Evolutionary conservation across 352 stramenopile genomes (phyloP).

Genomic region (Saprolegnia parasitica): DNA sequence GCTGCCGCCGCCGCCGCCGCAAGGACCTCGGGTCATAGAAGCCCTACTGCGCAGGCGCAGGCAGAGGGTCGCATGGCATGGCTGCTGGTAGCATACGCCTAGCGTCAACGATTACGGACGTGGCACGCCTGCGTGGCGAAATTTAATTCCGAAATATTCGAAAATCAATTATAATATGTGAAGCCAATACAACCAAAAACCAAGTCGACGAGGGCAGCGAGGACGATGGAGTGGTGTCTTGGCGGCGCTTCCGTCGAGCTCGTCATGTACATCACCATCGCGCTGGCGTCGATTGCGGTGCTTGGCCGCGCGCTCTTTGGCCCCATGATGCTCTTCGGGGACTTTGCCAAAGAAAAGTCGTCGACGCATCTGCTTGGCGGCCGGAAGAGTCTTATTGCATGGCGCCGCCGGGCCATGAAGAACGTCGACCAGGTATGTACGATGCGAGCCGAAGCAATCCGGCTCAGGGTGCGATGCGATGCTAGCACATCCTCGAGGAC

Average conservation of each 20-base stretch:
- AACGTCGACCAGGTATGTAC: slow-evolving; percentile 11
- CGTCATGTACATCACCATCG: slow-evolving; percentile 61
- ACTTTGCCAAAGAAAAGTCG: slow-evolving; percentile 3
- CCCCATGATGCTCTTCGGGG: not conserved
- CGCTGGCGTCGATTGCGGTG: slow-evolving; percentile 54
- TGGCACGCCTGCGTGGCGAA: not conserved
- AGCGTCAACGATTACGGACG: not conserved
- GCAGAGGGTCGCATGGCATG: not conserved
- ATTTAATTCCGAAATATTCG: not conserved
- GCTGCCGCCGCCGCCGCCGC: no score
- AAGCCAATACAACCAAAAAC: not conserved
- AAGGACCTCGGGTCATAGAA: no score
- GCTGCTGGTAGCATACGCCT: not conserved
- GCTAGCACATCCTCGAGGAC: slow-evolving; percentile 5
- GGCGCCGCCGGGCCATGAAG: slow-evolving; percentile 16
- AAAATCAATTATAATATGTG: not conserved
- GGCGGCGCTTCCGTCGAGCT: slow-evolving; percentile 33
- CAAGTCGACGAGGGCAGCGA: not conserved
- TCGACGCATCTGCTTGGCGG: slow-evolving; percentile 7
- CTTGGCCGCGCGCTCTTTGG: slow-evolving; percentile 59
- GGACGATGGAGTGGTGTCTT: not conserved
- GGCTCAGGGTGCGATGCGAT: not conserved
- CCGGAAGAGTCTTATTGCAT: slow-evolving; percentile 3
- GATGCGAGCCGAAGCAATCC: not conserved
- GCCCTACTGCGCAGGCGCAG: not conserved